phyloP scores from a whole-genome alignment of 2,329 filamentous ascomycete species.

The Aureobasidium musti region DNA sequence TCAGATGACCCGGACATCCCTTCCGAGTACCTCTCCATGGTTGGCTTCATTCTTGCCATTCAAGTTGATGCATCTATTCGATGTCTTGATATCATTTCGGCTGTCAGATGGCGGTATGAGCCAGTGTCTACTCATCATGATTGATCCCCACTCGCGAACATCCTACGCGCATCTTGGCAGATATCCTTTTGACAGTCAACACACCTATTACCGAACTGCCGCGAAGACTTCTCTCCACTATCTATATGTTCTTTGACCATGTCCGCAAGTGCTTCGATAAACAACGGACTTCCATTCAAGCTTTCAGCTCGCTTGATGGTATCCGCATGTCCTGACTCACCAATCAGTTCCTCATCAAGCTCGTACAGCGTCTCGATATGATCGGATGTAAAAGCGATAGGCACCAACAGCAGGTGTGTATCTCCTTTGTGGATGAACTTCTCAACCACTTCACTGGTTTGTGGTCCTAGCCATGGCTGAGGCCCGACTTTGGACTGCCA shows the following conservation, averaged over 20 bases:
- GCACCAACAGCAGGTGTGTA: slow-evolving; percentile 85
- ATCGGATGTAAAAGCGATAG: slow-evolving; percentile 97
- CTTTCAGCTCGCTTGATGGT: slow-evolving; percentile 83
- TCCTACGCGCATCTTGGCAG: slow-evolving; percentile 11
- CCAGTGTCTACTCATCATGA: neutral
- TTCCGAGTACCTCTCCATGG: neutral
- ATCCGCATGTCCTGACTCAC: slow-evolving; percentile 70
- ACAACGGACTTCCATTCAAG: slow-evolving; percentile 84
- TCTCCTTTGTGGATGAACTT: slow-evolving; percentile 60
- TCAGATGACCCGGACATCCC: neutral
- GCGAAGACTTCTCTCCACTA: slow-evolving; percentile 51
- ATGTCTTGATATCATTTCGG: neutral
- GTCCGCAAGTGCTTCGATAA: slow-evolving; percentile 86
- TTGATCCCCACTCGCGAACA: neutral
- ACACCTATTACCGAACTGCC: slow-evolving; percentile 4
- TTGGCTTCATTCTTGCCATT: too few relatives aligned
- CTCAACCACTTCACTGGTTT: slow-evolving; percentile 81
- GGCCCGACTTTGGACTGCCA: slow-evolving; percentile 99
- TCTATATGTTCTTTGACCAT: slow-evolving; percentile 79
- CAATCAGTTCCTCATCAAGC: slow-evolving; percentile 91
- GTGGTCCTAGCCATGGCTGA: slow-evolving; percentile 90
- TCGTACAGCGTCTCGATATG: slow-evolving; percentile 98
- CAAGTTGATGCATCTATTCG: neutral
- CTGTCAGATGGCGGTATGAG: too few relatives aligned
- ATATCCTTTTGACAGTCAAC: neutral